These are phyloP conservation scores for Sordariomycetes sp. DNA, from an alignment of 2,329 filamentous ascomycete species.

Conservation along the genomic window DNA sequence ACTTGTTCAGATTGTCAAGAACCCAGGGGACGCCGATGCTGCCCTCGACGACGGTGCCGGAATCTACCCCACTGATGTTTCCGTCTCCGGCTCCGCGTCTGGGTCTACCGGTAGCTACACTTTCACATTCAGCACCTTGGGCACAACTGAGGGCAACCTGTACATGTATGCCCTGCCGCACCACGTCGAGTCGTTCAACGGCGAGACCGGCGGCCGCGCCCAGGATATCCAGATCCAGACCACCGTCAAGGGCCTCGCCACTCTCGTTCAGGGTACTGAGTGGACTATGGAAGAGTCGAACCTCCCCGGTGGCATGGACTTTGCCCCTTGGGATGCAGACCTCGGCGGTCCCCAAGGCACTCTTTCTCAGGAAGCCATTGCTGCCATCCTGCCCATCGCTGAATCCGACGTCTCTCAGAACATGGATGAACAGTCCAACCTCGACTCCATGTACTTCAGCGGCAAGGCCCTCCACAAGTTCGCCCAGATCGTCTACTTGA, in stretches of 20 bases:
- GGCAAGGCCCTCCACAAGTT: constrained; percentile 82
- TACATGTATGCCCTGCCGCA: constrained; percentile 86
- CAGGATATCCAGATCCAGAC: constrained; percentile 59
- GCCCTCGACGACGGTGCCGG: constrained; percentile 38
- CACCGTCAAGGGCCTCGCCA: constrained; percentile 75
- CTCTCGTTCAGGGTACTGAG: constrained; percentile 57
- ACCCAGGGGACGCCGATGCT: constrained; percentile 32
- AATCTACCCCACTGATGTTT: constrained; percentile 46
- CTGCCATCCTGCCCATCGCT: constrained; percentile 44
- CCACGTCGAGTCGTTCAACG: constrained; percentile 68
- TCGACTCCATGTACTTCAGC: constrained; percentile 86
- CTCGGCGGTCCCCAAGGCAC: not conserved
- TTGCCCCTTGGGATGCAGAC: constrained; percentile 64
- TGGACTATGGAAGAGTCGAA: constrained; percentile 71
- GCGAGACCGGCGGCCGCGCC: constrained; percentile 36
- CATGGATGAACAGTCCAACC: constrained; percentile 60
- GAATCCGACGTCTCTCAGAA: constrained; percentile 67
- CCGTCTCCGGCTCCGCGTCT: constrained; percentile 54
- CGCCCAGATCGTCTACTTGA: constrained; percentile 56
- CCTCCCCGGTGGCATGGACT: constrained; percentile 67
- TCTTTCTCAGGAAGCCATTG: constrained; percentile 19
- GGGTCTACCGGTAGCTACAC: constrained; percentile 60
- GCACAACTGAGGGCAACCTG: constrained; percentile 51
- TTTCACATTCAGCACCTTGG: constrained; percentile 62
- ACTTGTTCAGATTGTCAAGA: constrained; percentile 74